These are phyloP conservation scores for Peniophora sp. DNA, from an alignment of 1,284 basidiomycete species.

Conservation along the genomic window DNA sequence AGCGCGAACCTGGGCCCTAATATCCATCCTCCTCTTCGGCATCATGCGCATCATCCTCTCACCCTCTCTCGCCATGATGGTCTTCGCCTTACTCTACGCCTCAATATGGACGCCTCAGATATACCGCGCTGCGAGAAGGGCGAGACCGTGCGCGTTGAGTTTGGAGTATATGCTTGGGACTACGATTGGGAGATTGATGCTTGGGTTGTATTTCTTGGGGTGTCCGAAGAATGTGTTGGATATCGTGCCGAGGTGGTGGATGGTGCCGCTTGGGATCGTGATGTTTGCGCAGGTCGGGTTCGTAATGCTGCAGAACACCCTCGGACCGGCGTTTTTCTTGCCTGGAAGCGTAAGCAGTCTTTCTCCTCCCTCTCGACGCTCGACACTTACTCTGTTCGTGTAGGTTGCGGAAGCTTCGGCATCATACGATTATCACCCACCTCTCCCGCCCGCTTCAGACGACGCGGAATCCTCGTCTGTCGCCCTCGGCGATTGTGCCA, in stretches of 20 bases:
- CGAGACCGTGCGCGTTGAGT: conserved; percentile 61
- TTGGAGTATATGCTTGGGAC: conserved; percentile 75
- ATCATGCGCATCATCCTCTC: conserved; percentile 70
- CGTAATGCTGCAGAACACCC: conserved; percentile 65
- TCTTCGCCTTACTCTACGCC: conserved; percentile 68
- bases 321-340: conserved; percentile 82
- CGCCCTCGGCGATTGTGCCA: conserved; percentile 77
- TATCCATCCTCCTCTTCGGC: conserved; percentile 61
- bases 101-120: conserved; percentile 84
- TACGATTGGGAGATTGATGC: conserved; percentile 60
- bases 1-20: conserved; percentile 58
- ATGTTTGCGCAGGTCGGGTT: conserved; percentile 58
- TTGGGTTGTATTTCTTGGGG: conserved; percentile 70
- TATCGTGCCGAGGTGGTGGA: conserved; percentile 66
- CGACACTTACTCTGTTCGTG: too few species aligned
- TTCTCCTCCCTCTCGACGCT: conserved; percentile 2
- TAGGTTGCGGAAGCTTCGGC: too few species aligned
- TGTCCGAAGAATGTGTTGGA: conserved; percentile 85
- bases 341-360: conserved; percentile 43
- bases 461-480: conserved; percentile 64
- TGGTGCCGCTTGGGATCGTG: conserved; percentile 54
- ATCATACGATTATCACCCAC: conserved; percentile 80
- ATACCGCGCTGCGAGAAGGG: conserved; percentile 64
- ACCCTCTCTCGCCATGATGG: conserved; percentile 61
- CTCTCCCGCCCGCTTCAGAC: conserved; percentile 36